Conservation (phyloP, 2,329 filamentous ascomycete species). For the Sporothrix humicola region DNA sequence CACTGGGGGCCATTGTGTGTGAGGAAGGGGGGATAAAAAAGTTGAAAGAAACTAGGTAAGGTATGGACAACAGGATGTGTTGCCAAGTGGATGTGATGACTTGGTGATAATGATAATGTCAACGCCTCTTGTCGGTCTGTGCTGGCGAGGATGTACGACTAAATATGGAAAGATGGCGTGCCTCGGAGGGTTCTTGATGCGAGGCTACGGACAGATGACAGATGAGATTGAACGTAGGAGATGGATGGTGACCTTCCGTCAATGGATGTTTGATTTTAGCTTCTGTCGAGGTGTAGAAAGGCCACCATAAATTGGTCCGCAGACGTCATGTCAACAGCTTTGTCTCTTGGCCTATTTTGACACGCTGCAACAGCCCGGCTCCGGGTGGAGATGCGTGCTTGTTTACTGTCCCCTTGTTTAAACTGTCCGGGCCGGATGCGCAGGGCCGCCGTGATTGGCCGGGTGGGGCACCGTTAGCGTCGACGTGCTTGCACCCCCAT, state of each 20-base stretch:
- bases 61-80: neutral
- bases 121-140: neutral
- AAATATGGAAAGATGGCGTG: constrained; percentile 24
- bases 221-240: neutral
- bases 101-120: too few relatives aligned
- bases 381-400: neutral
- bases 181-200: constrained; percentile 22
- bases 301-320: constrained; percentile 14
- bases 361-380: neutral
- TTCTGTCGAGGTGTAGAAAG: too few relatives aligned
- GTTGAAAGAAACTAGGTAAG: neutral
- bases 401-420: neutral
- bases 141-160: constrained; percentile 16
- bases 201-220: too few relatives aligned
- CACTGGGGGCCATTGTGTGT: constrained; percentile 42
- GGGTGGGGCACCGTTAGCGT: constrained; percentile 11
- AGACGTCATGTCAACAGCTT: neutral
- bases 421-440: constrained; percentile 7
- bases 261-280: neutral
- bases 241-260: neutral
- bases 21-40: neutral
- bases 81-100: constrained; percentile 5
- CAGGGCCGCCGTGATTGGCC: constrained; percentile 12
- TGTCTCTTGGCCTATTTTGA: too few relatives aligned
- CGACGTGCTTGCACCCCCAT: constrained; percentile 17